These are phyloP conservation scores for Acanthamoeba divionensis DNA, from an alignment of 208 protist species.

Conservation along the genomic window DNA sequence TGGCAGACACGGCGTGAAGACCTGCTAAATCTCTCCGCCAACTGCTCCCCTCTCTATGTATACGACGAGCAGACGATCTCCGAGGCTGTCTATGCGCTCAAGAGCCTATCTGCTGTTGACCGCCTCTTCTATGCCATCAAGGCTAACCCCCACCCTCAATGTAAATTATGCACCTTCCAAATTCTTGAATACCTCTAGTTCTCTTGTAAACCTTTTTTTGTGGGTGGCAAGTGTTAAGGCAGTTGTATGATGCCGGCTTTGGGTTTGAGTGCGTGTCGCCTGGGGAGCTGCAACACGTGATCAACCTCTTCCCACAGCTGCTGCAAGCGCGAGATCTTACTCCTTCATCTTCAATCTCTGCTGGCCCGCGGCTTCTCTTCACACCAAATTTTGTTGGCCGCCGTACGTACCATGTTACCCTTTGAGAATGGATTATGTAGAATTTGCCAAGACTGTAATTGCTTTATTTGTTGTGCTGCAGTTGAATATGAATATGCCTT, in stretches of 20 bases:
- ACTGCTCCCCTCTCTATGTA: neutral
- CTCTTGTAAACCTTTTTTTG: too few relatives aligned
- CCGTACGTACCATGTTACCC: neutral
- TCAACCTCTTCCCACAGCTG: neutral
- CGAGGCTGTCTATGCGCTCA: neutral
- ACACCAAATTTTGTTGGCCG: conserved; percentile 52
- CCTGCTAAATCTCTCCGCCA: neutral
- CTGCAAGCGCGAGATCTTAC: neutral
- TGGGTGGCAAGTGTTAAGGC: neutral
- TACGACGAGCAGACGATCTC: neutral
- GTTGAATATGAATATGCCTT: conserved; percentile 52
- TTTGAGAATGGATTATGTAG: neutral
- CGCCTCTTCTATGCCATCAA: conserved; percentile 45
- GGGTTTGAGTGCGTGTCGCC: conserved; percentile 41
- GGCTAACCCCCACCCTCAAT: conserved; percentile 15
- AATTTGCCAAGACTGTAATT: neutral
- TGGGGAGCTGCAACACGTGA: conserved; percentile 2
- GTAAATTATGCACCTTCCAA: neutral
- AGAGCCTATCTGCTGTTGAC: neutral
- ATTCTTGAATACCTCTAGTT: neutral
- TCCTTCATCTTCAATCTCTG: neutral
- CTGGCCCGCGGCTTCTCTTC: conserved; percentile 36
- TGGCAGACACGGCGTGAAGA: neutral
- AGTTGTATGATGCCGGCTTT: neutral
- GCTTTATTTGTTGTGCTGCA: neutral